phyloP scores from a whole-genome alignment of 176 grass and related monocot species.

The Rhipidocladum racemiflorum region DNA sequence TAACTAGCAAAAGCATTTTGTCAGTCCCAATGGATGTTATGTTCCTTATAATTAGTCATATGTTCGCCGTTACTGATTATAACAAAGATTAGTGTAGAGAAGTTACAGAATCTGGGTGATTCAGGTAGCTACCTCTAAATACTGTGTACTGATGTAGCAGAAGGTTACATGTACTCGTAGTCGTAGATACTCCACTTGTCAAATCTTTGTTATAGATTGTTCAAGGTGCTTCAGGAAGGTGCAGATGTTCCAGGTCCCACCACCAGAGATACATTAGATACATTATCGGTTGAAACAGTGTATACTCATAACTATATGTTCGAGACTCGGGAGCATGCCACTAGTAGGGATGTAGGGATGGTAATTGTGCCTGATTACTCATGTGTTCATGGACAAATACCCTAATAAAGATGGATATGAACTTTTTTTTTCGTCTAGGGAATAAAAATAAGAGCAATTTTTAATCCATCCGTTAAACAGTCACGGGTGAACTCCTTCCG shows the following conservation, averaged over 20 bases:
- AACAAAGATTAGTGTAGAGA: neutral
- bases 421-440: too few species aligned
- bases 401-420: too few species aligned
- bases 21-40: neutral
- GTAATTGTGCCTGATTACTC: too few species aligned
- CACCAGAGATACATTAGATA: neutral
- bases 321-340: constrained; percentile 14
- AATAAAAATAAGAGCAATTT: too few species aligned
- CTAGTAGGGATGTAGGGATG: too few species aligned
- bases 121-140: neutral
- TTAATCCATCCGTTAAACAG: too few species aligned
- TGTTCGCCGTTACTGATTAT: neutral
- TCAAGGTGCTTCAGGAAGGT: neutral
- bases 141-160: neutral
- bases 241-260: neutral
- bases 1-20: neutral
- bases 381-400: too few species aligned
- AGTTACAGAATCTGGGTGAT: neutral
- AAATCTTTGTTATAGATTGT: neutral
- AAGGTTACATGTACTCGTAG: neutral
- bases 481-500: too few species aligned
- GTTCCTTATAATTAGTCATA: neutral
- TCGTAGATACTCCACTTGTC: neutral
- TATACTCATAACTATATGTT: neutral
- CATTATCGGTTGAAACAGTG: neutral